Base-by-base conservation (phyloP, 2,329 filamentous ascomycete genomes). In the Ciborinia camelliae region DNA sequence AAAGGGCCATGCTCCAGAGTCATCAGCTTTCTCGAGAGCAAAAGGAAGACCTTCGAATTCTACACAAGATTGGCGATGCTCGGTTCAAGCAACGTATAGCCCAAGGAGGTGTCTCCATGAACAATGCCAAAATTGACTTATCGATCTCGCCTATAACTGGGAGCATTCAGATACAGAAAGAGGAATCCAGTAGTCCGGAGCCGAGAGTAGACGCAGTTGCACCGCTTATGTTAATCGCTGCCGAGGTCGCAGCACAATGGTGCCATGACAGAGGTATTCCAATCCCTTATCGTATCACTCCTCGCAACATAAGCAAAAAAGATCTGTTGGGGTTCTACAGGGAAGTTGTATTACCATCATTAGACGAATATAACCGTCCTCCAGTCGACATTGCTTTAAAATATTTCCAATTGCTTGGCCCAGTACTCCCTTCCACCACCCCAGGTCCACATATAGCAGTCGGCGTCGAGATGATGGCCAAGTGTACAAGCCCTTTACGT, bases 401-500 rank as follows among this genome's bases (percentile, higher is more conserved):
- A 57, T 76, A 76, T 65, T 63, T 75, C 55, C 61, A 65, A 41
- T 75, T 83, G 28, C 66, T 81, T 48, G 87, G 87, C 26, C 75
- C 78, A 26, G 79, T 83, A 60, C 80, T 83, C 66, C 74, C 87
- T 15, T 81, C 82, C 10, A 78, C 81, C n/a, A 75, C 73, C 3
- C 81, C 86, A 0, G 82, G 80, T 10, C 82, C 82, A 6, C 82
- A 88, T 74, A 81, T 84, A 66, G 78, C 82, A 52, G 79, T 89
- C 65, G 87, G 86, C 23, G 72, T 83, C 1, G 80, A 85, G 62
- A 82, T 84, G 76, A 88, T 89, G 74, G 78, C 83, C 65, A 88
- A 87, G 69, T 82, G 82, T 47, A 90, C 87, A 9, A 87, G 84
- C 58, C 87, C 87, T 23, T 79, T 90, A n/a, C 84, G 87, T 41